Conservation (phyloP, 2,329 filamentous ascomycete genomes). For the Acrocalymma vagum region DNA sequence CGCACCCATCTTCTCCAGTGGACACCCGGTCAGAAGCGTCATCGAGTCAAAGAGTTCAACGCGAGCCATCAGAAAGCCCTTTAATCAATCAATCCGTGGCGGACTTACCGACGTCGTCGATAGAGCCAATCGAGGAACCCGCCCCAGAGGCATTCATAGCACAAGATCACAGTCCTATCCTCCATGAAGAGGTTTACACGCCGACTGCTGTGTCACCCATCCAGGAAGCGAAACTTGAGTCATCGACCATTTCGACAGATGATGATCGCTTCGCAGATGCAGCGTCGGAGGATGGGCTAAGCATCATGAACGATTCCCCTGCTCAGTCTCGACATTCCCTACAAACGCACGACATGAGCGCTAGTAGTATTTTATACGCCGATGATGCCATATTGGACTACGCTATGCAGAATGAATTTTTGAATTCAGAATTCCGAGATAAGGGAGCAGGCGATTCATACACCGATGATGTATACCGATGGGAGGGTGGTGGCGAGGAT, state of each 20-base stretch:
- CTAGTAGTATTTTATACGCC: constrained; percentile 42
- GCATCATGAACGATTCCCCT: constrained; percentile 12
- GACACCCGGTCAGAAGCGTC: constrained; percentile 55
- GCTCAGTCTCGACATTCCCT: constrained; percentile 16
- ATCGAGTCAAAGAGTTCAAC: constrained; percentile 22
- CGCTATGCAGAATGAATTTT: constrained; percentile 40
- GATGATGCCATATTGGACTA: constrained; percentile 45
- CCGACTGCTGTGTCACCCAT: constrained; percentile 9
- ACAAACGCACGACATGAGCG: constrained; percentile 25
- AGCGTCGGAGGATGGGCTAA: constrained; percentile 43
- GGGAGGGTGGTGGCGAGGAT: constrained; percentile 15
- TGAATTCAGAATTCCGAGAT: constrained; percentile 34
- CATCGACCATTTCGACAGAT: constrained; percentile 44
- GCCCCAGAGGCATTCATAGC: constrained; percentile 4
- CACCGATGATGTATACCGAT: constrained; percentile 6
- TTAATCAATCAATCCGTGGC: constrained; percentile 8
- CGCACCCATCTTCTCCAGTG: constrained; percentile 67
- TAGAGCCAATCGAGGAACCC: constrained; percentile 3
- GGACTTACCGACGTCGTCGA: background rate
- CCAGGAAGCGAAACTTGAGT: constrained; percentile 19
- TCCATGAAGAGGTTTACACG: constrained; percentile 1
- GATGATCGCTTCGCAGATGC: constrained; percentile 54
- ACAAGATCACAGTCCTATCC: constrained; percentile 7
- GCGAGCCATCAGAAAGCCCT: constrained; percentile 27
- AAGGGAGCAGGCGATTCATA: constrained; percentile 10